These are phyloP conservation scores for Sugiyamaella floridensis DNA, from an alignment of 805 yeast genomes.

Conservation along the genomic window DNA sequence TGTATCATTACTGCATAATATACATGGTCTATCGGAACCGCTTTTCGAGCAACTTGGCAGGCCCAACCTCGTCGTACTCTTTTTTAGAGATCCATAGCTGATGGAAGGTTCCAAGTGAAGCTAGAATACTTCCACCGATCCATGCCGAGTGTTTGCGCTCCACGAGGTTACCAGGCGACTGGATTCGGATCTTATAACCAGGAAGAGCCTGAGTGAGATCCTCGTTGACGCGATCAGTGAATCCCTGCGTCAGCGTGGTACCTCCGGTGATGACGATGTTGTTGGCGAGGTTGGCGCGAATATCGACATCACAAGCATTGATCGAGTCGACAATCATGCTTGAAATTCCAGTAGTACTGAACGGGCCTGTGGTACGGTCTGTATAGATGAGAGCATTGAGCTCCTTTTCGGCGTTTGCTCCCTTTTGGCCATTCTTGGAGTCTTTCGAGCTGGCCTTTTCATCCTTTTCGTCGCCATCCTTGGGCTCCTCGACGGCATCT, in stretches of 20 bases:
- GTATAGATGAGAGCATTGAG: slow-evolving; percentile 1
- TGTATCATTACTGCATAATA: neutral
- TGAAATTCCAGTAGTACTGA: slow-evolving; percentile 39
- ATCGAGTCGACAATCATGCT: slow-evolving; percentile 50
- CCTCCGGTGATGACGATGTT: slow-evolving; percentile 86
- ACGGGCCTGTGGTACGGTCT: slow-evolving; percentile 14
- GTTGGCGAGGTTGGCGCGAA: slow-evolving; percentile 80
- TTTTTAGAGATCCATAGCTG: slow-evolving; percentile 90
- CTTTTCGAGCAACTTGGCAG: slow-evolving; percentile 68
- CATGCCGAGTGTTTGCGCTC: slow-evolving; percentile 80
- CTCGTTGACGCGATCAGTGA: slow-evolving; percentile 65
- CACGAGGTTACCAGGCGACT: slow-evolving; percentile 62
- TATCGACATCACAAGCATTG: slow-evolving; percentile 66
- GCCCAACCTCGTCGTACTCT: slow-evolving; percentile 85
- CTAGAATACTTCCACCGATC: slow-evolving; percentile 87
- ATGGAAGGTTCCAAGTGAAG: slow-evolving; percentile 88
- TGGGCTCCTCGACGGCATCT: slow-evolving; percentile 19
- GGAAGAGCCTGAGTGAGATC: slow-evolving; percentile 70
- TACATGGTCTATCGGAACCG: slow-evolving; percentile 56
- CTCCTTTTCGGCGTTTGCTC: slow-evolving; percentile 9
- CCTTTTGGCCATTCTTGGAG: slow-evolving; percentile 13
- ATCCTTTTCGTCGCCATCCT: slow-evolving; percentile 8
- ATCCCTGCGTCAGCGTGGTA: slow-evolving; percentile 69
- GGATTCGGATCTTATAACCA: slow-evolving; percentile 76
- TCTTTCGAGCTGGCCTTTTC: neutral